A percentile compares a stretch with the other conserved stretches of the same genome.
These are phyloP conservation scores for Pecoramyces ruminantium DNA, from an alignment of 192 early-diverging fungal genomes.

Conservation along the genomic window DNA sequence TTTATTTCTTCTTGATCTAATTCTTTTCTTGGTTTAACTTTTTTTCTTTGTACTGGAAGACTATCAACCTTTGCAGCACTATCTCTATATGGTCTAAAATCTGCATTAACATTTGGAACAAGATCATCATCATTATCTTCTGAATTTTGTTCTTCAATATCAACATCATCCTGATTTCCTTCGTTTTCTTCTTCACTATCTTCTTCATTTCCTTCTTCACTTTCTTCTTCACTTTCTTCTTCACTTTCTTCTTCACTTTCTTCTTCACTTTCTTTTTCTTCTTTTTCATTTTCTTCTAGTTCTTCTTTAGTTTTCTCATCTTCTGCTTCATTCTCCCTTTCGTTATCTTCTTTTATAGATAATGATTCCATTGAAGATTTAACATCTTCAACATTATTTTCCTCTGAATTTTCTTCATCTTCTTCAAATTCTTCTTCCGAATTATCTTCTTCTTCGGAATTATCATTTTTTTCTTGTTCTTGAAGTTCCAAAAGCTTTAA, in stretches of 20 bases:
- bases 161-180: background rate
- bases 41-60: background rate
- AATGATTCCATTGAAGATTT: background rate
- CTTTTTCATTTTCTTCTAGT: conserved; percentile 4
- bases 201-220: background rate
- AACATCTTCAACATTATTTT: background rate
- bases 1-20: background rate
- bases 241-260: background rate
- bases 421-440: background rate
- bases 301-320: conserved; percentile 11
- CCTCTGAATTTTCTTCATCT: conserved; percentile 4
- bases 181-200: background rate
- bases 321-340: conserved; percentile 7
- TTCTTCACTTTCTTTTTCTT: conserved; percentile 3
- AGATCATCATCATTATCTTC: background rate
- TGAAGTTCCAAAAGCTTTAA: background rate
- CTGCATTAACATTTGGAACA: conserved; percentile 1
- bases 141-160: background rate
- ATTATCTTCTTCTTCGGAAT: background rate
- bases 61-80: background rate
- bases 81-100: background rate
- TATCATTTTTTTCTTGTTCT: background rate
- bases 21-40: background rate
- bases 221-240: background rate
- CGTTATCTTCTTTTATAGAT: background rate